Base-by-base conservation (phyloP, 805 yeast species). In the Kodamaea kaohsiungensis region DNA sequence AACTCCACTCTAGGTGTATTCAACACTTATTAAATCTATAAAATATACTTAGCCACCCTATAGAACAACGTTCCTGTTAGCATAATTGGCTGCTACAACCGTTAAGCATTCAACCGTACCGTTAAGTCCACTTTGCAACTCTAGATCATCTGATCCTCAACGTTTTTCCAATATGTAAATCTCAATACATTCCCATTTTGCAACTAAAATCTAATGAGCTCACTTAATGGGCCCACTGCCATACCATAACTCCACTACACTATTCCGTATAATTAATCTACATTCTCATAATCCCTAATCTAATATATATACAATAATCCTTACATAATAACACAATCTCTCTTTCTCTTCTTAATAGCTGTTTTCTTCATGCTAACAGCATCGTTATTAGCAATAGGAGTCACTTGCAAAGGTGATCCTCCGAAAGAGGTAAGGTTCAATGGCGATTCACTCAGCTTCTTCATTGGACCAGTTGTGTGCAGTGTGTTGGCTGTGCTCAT, bases 311-410 rank as follows among this genome's bases (percentile, higher is more conserved):
- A 15, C 16, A 38, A 35, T 40, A 13, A n/a, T n/a, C 35, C 18
- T 40, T 58, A 66, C 61, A 63, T 55, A 51, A 69, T 62, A 10
- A 66, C 67, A 63, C 73, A 69, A 47, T 66, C 68, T 48, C 65
- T 63, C 61, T 65, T 66, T 53, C 63, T 65, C 60, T 64, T 65
- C 51, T 58, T 62, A n/a, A 62, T 54, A 30, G 50, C 48, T 39
- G 61, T 52, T 46, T 54, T 56, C 53, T 59, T 53, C 46, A 48
- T 17, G 8, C 45, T 40, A 8, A 19, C 45, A 17, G 19, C 13
- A 9, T 40, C 45, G 49, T 51, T 15, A 13, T 15, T 13, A 25
- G 30, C 22, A 27, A 38, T 15, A 7, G 43, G 43, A 13, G 43
- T 37, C 38, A 37, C 43, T 30, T 16, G 50, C 40, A 48, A 22